phyloP scores from a whole-genome alignment of 1,284 basidiomycete genomes.

The Marasmius tenuissimus region DNA sequence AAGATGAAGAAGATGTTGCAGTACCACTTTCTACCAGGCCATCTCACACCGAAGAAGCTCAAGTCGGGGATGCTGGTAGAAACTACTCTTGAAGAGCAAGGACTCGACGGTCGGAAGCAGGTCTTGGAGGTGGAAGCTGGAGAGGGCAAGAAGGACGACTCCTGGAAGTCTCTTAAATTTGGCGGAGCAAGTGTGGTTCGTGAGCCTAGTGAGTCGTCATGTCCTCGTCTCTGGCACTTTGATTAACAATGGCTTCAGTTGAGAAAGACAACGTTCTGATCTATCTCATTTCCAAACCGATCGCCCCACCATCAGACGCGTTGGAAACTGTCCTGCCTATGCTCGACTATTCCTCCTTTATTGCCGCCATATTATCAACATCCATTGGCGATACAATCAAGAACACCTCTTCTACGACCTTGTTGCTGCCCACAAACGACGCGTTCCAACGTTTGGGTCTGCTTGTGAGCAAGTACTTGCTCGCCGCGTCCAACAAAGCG shows the following conservation, averaged over 20 bases:
- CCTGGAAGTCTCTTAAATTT: slow-evolving; percentile 70
- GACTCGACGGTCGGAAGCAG: slow-evolving; percentile 70
- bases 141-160: slow-evolving; percentile 42
- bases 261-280: slow-evolving; percentile 79
- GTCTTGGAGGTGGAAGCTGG: slow-evolving; percentile 73
- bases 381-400: slow-evolving; percentile 74
- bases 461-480: slow-evolving; percentile 85
- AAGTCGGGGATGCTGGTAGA: slow-evolving; percentile 74
- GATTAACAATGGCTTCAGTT: slow-evolving; percentile 41
- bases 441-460: slow-evolving; percentile 86
- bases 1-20: slow-evolving; percentile 67
- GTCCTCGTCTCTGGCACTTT: neutral
- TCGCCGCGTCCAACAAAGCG: slow-evolving; percentile 70
- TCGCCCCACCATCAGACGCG: slow-evolving; percentile 81
- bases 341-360: slow-evolving; percentile 85
- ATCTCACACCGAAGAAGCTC: slow-evolving; percentile 69
- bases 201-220: slow-evolving; percentile 59
- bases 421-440: slow-evolving; percentile 86
- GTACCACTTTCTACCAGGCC: slow-evolving; percentile 89
- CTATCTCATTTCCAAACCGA: slow-evolving; percentile 86
- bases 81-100: slow-evolving; percentile 72
- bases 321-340: slow-evolving; percentile 82
- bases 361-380: slow-evolving; percentile 87
- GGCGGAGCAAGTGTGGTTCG: slow-evolving; percentile 83
- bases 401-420: slow-evolving; percentile 70